phyloP scores from a whole-genome alignment of 2,329 filamentous ascomycete species.

The Aphanocladium album region DNA sequence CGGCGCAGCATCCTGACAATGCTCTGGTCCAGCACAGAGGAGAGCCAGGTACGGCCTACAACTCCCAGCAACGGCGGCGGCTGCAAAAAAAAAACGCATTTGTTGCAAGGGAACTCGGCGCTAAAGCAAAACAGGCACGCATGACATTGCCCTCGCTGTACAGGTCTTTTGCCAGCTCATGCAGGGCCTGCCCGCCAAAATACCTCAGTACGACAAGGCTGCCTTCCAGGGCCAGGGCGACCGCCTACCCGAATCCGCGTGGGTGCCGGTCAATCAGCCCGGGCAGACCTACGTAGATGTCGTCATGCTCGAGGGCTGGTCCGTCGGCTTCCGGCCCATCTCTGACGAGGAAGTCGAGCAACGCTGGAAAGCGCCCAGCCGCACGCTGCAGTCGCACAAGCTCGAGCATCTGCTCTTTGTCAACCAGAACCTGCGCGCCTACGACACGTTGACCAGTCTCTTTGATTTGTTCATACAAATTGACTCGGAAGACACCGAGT shows the following conservation, averaged over 20 bases:
- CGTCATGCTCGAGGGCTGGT: conserved; percentile 87
- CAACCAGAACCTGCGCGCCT: conserved; percentile 42
- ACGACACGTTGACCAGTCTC: conserved; percentile 44
- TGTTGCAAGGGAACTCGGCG: background rate
- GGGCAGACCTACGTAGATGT: conserved; percentile 51
- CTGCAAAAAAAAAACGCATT: background rate
- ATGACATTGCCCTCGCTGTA: conserved; percentile 64
- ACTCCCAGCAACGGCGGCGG: background rate
- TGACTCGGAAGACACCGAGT: conserved; percentile 65
- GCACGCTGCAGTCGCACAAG: conserved; percentile 42
- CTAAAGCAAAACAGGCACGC: conserved; percentile 42
- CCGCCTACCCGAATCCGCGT: conserved; percentile 56
- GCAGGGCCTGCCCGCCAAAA: conserved; percentile 42
- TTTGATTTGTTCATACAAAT: conserved; percentile 54
- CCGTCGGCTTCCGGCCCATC: conserved; percentile 72
- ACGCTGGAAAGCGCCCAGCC: conserved; percentile 46
- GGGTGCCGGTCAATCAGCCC: conserved; percentile 52
- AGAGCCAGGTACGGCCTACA: conserved; percentile 56
- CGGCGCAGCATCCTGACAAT: conserved; percentile 62
- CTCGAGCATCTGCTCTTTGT: conserved; percentile 47
- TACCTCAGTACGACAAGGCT: conserved; percentile 83
- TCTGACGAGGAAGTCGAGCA: conserved; percentile 45
- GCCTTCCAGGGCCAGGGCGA: conserved; percentile 72
- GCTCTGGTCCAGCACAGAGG: conserved; percentile 75
- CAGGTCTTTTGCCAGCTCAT: conserved; percentile 58